Evolutionary conservation across 2,329 filamentous ascomycete species (phyloP), one percentile per base, ranked within the genome.

Genomic region (Cytospora piceicola): DNA sequence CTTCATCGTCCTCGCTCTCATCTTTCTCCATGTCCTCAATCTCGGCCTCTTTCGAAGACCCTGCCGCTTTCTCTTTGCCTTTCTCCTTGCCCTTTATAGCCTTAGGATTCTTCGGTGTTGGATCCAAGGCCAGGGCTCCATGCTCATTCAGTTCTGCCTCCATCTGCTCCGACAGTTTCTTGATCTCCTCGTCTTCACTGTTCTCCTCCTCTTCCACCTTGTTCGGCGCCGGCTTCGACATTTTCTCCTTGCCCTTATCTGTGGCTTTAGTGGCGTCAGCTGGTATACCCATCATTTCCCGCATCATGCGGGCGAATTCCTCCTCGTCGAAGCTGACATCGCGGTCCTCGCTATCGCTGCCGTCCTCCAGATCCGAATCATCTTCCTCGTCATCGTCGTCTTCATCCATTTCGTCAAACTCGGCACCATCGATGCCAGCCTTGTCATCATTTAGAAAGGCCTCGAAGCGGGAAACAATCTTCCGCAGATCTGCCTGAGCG

Each of bases 381-480:
- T 83, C 78, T 2, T 82, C 79, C 12, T 81, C 76, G 22, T 80
- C 80, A 15, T 85, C 82, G 53, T 88, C 82, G 67, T 91, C 89
- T 20, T 83, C 77, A 67, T 92, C 90, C 83, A 92, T 91, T 12
- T 91, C 90, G 67, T 85, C 82, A 15, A 92, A 77, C 66, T 92
- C 88, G 0, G 89, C 91, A 0, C 93, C 94, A 56, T 96, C 93
- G 7, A 88, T 76, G 1, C 91, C 94, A 0, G 93, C 93, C 55
- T 84, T 85, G 14, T 96, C 91, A 71, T 98, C 92, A 64, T 96
- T 92, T 55, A 99, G 78, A 71, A 99, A 98, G 15, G 90, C 83
- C 73, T 97, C 93, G 73, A 99, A 98, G n/a, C 93, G 87, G 56
- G 91, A 90, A 0, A 99, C 95, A 75, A 98, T 97, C 73, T 94